Percentiles rank a stretch among this genome's conserved stretches.
Conservation (phyloP, 177 flowering plant genomes). For the Vitis hybrid region DNA sequence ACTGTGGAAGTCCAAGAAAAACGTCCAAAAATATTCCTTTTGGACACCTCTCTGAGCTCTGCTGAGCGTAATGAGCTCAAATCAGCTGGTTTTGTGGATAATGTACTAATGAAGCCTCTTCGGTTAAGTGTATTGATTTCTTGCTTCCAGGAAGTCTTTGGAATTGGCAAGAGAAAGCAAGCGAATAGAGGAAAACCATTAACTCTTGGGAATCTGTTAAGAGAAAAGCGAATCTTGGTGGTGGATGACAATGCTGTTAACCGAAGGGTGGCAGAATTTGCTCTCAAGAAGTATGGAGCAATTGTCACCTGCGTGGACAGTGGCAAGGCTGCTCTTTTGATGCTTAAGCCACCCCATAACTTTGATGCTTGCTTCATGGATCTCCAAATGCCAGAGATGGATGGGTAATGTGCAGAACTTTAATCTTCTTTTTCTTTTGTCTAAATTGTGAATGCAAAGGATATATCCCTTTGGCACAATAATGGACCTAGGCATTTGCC, state of each 20-base stretch:
- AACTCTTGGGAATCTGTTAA: conserved; percentile 51
- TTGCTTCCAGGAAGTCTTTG: conserved; percentile 58
- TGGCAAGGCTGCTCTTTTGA: conserved; percentile 64
- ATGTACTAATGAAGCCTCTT: conserved; percentile 72
- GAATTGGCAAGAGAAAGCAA: conserved; percentile 41
- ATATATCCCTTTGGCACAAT: not conserved
- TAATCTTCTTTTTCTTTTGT: conserved; percentile 1
- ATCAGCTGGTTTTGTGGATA: conserved; percentile 51
- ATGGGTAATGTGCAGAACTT: conserved; percentile 51
- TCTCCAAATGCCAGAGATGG: conserved; percentile 98
- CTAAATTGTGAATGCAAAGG: not conserved
- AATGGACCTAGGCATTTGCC: not conserved
- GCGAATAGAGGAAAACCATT: conserved; percentile 33
- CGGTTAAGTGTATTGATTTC: conserved; percentile 50
- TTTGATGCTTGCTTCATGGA: conserved; percentile 98
- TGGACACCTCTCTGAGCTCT: conserved; percentile 42
- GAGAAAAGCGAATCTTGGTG: conserved; percentile 68
- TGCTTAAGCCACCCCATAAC: conserved; percentile 75
- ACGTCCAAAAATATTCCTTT: conserved; percentile 53
- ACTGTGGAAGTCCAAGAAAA: conserved; percentile 17
- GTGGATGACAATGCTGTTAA: conserved; percentile 92
- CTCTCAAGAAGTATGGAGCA: conserved; percentile 81
- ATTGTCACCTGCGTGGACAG: conserved; percentile 73
- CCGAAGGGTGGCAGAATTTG: conserved; percentile 89
- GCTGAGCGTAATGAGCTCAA: conserved; percentile 45